A percentile compares a stretch with the other conserved stretches of the same genome.
Conservation (phyloP, 208 protist species). For the Trypanosoma brucei region DNA sequence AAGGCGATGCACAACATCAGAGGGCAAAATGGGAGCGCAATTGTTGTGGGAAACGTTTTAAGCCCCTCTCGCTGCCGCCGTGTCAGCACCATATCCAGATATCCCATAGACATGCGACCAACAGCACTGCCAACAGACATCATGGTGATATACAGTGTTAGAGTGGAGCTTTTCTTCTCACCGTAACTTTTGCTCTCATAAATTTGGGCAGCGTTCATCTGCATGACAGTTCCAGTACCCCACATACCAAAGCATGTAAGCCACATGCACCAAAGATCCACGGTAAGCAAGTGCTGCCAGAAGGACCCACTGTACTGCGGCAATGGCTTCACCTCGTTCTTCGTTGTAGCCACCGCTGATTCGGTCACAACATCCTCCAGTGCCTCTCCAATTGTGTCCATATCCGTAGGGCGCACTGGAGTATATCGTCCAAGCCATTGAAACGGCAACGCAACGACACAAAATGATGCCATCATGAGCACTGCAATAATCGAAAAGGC, state of each 20-base stretch:
- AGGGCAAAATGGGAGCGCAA: conserved; percentile 40
- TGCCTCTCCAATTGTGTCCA: conserved; percentile 37
- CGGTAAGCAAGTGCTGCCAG: conserved; percentile 59
- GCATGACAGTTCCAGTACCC: conserved; percentile 67
- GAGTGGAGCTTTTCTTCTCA: conserved; percentile 23
- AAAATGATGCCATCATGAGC: conserved; percentile 43
- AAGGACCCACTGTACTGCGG: conserved; percentile 63
- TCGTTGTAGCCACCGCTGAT: neutral
- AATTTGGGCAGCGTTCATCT: conserved; percentile 72
- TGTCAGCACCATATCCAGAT: conserved; percentile 52
- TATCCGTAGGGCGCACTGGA: conserved; percentile 31
- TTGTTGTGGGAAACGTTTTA: conserved; percentile 38
- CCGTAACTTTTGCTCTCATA: conserved; percentile 60
- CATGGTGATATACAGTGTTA: conserved; percentile 58
- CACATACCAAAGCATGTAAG: conserved; percentile 63
- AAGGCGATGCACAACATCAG: conserved; percentile 36
- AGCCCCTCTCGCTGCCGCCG: conserved; percentile 21
- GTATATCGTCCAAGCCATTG: conserved; percentile 60
- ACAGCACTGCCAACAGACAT: conserved; percentile 68
- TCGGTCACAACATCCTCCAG: conserved; percentile 17
- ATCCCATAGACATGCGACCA: conserved; percentile 50
- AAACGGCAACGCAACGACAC: conserved; percentile 58
- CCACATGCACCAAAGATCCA: conserved; percentile 72
- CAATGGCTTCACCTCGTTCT: neutral
- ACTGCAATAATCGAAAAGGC: conserved; percentile 43